Evolutionary conservation across 2,329 filamentous ascomycete genomes (phyloP), one percentile per base, ranked within the genome.

Genomic region (Cytospora chrysosperma): DNA sequence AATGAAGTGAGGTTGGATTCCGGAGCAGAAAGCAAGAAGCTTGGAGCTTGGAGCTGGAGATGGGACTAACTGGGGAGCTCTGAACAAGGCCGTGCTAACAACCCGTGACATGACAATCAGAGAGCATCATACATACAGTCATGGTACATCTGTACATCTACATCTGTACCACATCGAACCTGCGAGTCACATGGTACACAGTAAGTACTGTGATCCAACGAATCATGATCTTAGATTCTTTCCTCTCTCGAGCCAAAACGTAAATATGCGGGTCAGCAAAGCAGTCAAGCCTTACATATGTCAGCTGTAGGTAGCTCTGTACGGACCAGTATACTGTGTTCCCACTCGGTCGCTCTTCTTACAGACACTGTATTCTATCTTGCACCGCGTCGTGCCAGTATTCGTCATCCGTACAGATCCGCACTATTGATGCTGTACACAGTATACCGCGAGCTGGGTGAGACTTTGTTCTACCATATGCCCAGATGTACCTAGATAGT

Each of bases 1-100:
- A 40, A 60, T 58, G 59, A 49, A 19, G 50, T 49, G 51, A 61
- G 59, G 59, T 54, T 53, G 34, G n/a, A 60, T 17, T 56, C 37
- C 43, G 24, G 55, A 34, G 50, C 32, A 43, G 17, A 40, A 40
- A 24, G 56, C 21, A 43, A 47, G 47, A 34, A 57, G 27, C 56
- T 24, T 34, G 32, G 32, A 34, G 32, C 32, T 34, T 34, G 17
- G 26, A 47, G 28, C 28, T 28, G 26, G 26, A 52, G 24, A 21
- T 54, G 50, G 58, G 26, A 34, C 57, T 30, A 30, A 9, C 30
- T 34, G 30, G 30, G 30, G 15, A 34, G 32, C 32, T 34, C 12
- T 34, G 12, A 15, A 19, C 13, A n/a, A 32, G 21, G 37, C n/a
- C 37, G 19, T 54, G 59, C 58, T 61, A 61, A 56, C 59, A 56